Evolutionary conservation across 2,329 filamentous ascomycete genomes (phyloP).

Genomic region (Parastagonospora nodorum): DNA sequence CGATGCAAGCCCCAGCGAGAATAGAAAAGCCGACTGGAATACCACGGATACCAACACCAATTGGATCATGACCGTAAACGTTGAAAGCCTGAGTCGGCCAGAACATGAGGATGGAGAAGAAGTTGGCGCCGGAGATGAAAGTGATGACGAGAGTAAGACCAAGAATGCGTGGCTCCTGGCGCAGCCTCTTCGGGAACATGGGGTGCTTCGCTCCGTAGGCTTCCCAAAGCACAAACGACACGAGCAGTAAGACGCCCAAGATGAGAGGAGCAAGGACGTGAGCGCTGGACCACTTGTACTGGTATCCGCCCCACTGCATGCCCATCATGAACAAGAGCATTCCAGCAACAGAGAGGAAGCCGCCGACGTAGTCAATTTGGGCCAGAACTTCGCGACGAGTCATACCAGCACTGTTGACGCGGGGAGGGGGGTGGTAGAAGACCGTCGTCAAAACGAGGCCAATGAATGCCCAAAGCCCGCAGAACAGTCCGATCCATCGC

Average conservation of each 20-base stretch:
- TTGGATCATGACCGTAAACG: conserved; percentile 59
- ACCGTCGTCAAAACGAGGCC: conserved; percentile 57
- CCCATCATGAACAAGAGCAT: conserved; percentile 38
- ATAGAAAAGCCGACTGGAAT: conserved; percentile 69
- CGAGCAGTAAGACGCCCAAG: conserved; percentile 52
- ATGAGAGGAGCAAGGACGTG: conserved; percentile 61
- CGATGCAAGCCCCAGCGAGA: conserved; percentile 64
- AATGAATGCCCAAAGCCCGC: conserved; percentile 56
- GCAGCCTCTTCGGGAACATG: conserved; percentile 49
- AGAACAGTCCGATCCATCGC: conserved; percentile 60
- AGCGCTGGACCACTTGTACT: conserved; percentile 60
- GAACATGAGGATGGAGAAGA: conserved; percentile 40
- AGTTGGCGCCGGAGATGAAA: conserved; percentile 40
- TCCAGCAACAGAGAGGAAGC: conserved; percentile 27
- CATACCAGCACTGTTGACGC: conserved; percentile 41
- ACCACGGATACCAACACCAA: conserved; percentile 67
- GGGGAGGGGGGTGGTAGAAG: conserved; percentile 49
- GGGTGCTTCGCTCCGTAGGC: conserved; percentile 44
- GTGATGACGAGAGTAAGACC: conserved; percentile 37
- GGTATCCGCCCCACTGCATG: conserved; percentile 55
- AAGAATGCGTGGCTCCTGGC: conserved; percentile 33
- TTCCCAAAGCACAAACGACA: conserved; percentile 57
- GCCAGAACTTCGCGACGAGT: conserved; percentile 29
- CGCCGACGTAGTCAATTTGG: conserved; percentile 37
- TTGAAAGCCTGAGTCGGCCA: conserved; percentile 42